Base-by-base conservation (phyloP, 345 rosid species). In the Populus tremula region DNA sequence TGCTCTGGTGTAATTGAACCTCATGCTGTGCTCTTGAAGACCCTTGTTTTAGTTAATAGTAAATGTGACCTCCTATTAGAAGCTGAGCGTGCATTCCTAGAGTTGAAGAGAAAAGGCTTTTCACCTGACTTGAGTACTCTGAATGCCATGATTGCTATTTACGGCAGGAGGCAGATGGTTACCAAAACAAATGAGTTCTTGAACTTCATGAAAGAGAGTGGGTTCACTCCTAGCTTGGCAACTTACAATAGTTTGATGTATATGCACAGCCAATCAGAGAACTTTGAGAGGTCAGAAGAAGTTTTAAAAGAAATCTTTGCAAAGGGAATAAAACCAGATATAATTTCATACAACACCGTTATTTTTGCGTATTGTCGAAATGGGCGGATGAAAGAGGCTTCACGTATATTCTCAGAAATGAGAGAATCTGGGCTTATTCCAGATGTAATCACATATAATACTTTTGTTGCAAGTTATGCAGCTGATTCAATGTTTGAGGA, bases 191-290 rank as follows among this genome's bases (percentile, higher is more conserved):
- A 96, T 27, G 92, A 87, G 86, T 87, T 96, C 47, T 82, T 96
- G 79, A 83, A 86, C 80, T 96, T 90, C 85, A 91, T 95, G 97
- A 88, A 82, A 23, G 92, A 92, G 77, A 84, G 88, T 56, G 98
- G 98, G 66, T 90, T 84, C 81, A 89, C 87, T 63, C 96, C 97
- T 7, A 93, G 86, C 83, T 70, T 92, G 88, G 82, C 93, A 10
- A 96, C 99, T 35, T 93, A 96, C 89, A 93, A 96, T 62, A 92
- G 88, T 83, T 85, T 96, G 85, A 96, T 96, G 98, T 88, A 91
- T 38, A 90, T 91, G 94, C 83, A 92, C 76, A 93, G 97, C 84
- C 90, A 91, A 77, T 93, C 97, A 39, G 89, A 77, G 9, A 89
- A 84, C 71, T 96, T 91, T 23, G 88, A 80, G 39, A 89, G 85